Conservation (phyloP, 805 yeast genomes). For the Nakazawaea laoshanensis region DNA sequence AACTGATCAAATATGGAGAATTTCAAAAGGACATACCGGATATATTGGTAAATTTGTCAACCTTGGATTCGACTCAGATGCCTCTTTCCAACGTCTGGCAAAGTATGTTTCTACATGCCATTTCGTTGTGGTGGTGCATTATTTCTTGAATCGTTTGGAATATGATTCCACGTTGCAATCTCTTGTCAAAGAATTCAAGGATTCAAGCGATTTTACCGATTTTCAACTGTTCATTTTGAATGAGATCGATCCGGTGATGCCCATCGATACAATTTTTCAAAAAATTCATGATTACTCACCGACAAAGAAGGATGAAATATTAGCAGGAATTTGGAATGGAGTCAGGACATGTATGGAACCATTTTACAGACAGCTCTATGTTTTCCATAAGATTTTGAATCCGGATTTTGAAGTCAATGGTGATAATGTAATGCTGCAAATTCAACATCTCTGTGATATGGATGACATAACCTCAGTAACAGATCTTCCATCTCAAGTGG, state of each 20-base stretch:
- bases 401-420: slow-evolving; percentile 18
- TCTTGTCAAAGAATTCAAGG: too few relatives aligned
- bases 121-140: too few relatives aligned
- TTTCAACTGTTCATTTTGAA: too few relatives aligned
- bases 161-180: too few relatives aligned
- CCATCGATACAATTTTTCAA: slow-evolving; percentile 16
- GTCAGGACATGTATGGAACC: slow-evolving; percentile 7
- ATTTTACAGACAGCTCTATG: slow-evolving; percentile 12
- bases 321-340: not conserved
- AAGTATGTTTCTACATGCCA: too few relatives aligned
- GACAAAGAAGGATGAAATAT: not conserved
- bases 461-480: not conserved
- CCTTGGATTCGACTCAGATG: too few relatives aligned
- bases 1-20: not conserved
- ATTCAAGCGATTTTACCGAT: too few relatives aligned
- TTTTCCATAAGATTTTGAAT: slow-evolving; percentile 23
- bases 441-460: not conserved
- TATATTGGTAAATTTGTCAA: too few relatives aligned
- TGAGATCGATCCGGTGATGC: not conserved
- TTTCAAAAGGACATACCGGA: too few relatives aligned
- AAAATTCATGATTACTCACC: slow-evolving; percentile 22
- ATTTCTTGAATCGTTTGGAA: too few relatives aligned
- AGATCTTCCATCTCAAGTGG: slow-evolving; percentile 13
- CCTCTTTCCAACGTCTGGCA: too few relatives aligned
- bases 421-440: slow-evolving; percentile 13